Base-by-base conservation (phyloP, 129 eudicot genomes). In the Centaurea solstitialis region DNA sequence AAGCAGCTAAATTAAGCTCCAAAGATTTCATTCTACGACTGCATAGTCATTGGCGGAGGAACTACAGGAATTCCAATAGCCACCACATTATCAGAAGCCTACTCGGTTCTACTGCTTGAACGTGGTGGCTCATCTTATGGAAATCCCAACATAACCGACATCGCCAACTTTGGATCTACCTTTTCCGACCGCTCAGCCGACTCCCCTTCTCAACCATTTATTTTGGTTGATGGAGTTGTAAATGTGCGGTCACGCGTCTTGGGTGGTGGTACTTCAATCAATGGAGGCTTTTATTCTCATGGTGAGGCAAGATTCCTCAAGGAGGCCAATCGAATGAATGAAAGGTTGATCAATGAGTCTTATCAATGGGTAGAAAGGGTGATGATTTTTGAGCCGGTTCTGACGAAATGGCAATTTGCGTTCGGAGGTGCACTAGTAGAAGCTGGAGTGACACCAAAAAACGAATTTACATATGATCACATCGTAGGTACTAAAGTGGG, bases 221-320 rank as follows among this genome's bases (percentile, higher is more conserved):
- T 81, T 7, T 92, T 94, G 0, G 88, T 83, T 47, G 97, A 92
- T n/a, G 97, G 97, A 2, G 92, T 92, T 7, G 75, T 83, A 50
- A 92, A 80, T 35, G 83, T 91, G 4, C 92, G 94, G 1, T 90
- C 89, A 3, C 88, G 93, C 0, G 89, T 89, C 2, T 86, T 93
- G n/a, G n/a, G n/a, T n/a, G n/a, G n/a, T n/a, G n/a, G n/a, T n/a
- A n/a, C n/a, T n/a, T n/a, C n/a, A n/a, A 38, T 93, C 17, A 93
- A 93, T 47, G 95, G 92, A 1, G 97, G 93, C 0, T 93, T 93
- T 59, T 93, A 93, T 85, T 67, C 93, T 33, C 89, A 91, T 38
- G 95, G 95, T 15, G 80, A 84, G 61, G 5, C 80, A 1, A 5
- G 22, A 30, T 90, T 88, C 39, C 82, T 84, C 0, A 15, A 30